These are phyloP conservation scores for Clonostachys rosea DNA, from an alignment of 2,329 filamentous ascomycete genomes.

Conservation along the genomic window DNA sequence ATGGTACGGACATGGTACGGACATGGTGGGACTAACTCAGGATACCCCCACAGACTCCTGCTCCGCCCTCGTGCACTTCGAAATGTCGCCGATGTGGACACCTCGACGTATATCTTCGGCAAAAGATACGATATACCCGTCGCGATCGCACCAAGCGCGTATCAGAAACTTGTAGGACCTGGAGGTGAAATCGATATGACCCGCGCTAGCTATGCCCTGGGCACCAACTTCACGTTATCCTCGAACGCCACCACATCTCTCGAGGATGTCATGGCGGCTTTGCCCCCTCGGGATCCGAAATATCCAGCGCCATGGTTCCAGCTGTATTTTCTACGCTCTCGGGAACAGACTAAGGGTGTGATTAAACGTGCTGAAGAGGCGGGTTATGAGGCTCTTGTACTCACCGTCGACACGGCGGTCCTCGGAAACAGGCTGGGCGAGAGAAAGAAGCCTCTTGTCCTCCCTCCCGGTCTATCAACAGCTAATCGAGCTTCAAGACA, in stretches of 20 bases:
- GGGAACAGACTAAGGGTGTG: conserved; percentile 1
- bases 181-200: conserved; percentile 19
- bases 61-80: conserved; percentile 35
- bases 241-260: conserved; percentile 16
- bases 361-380: conserved; percentile 1
- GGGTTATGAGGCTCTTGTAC: conserved; percentile 10
- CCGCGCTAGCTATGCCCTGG: conserved; percentile 11
- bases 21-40: too few relatives aligned
- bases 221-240: conserved; percentile 16
- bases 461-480: not conserved
- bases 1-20: too few relatives aligned
- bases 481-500: not conserved
- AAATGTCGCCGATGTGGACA: conserved; percentile 28
- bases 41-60: not conserved
- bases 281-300: conserved; percentile 4
- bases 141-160: conserved; percentile 20
- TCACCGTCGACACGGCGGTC: conserved; percentile 12
- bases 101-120: conserved; percentile 42
- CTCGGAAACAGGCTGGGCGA: conserved; percentile 7
- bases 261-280: conserved; percentile 15
- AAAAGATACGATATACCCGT: conserved; percentile 13
- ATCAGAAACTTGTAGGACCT: conserved; percentile 16
- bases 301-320: conserved; percentile 12
- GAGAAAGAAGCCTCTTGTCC: not conserved
- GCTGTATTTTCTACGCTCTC: conserved; percentile 4